Evolutionary conservation across 1,139 yeast species (phyloP).

Genomic region (Suhomyces panamericanus): DNA sequence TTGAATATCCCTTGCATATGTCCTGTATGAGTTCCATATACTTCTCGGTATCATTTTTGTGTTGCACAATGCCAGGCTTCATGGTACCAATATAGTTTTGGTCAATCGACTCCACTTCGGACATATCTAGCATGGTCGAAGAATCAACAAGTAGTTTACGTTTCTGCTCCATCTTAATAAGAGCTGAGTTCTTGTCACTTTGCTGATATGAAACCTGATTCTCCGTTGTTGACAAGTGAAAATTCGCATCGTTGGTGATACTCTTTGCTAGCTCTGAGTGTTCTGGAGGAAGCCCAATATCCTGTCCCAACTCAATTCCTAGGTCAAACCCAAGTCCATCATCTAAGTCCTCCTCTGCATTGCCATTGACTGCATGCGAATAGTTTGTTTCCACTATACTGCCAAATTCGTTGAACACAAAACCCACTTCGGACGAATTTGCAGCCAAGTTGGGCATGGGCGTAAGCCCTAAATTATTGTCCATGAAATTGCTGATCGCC

Average conservation of each 20-base stretch:
- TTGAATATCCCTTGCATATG: neutral
- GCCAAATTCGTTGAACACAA: constrained; percentile 13
- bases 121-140: neutral
- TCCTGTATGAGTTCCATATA: neutral
- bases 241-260: constrained; percentile 15
- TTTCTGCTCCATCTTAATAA: neutral
- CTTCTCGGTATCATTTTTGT: neutral
- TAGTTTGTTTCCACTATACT: constrained; percentile 3
- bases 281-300: neutral
- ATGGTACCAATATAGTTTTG: neutral
- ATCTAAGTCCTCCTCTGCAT: constrained; percentile 1
- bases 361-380: too few relatives aligned
- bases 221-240: constrained; percentile 16
- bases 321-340: constrained; percentile 11
- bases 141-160: neutral
- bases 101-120: neutral
- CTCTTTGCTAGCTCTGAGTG: constrained; percentile 4
- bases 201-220: constrained; percentile 5
- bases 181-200: neutral
- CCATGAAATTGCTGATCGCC: constrained; percentile 5
- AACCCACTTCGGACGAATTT: constrained; percentile 6
- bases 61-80: too few relatives aligned
- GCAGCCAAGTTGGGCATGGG: constrained; percentile 1
- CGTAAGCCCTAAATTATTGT: constrained; percentile 2
- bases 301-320: constrained; percentile 4